A percentile compares a stretch with the other conserved stretches of the same genome.
These are phyloP conservation scores for Termitomyces sp. DNA, from an alignment of 768 basidiomycete species.

Conservation along the genomic window DNA sequence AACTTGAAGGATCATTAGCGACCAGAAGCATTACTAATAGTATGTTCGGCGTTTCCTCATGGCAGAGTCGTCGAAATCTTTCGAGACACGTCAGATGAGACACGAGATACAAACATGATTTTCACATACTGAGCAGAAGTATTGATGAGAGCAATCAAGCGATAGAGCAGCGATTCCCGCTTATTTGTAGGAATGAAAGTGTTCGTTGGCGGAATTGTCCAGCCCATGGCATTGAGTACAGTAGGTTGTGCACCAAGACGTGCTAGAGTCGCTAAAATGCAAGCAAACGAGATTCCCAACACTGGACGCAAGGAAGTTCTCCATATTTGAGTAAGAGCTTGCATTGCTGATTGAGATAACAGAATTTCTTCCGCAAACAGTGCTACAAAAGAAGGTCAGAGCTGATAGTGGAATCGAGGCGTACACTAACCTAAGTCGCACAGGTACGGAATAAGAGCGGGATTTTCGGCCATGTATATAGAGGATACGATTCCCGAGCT, in stretches of 20 bases:
- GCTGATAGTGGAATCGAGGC: not conserved
- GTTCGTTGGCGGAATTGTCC: conserved; percentile 14
- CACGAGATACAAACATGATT: not conserved
- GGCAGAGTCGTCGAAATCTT: conserved; percentile 31
- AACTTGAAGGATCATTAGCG: conserved; percentile 49
- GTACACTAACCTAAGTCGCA: conserved; percentile 35
- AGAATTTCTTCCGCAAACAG: conserved; percentile 19
- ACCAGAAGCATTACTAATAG: conserved; percentile 49
- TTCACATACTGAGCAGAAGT: conserved; percentile 43
- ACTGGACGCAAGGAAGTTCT: conserved; percentile 8
- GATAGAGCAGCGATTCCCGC: conserved; percentile 32
- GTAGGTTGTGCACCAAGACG: conserved; percentile 41
- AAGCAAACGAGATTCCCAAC: conserved; percentile 28
- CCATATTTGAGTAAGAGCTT: conserved; percentile 32
- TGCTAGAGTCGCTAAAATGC: conserved; percentile 32
- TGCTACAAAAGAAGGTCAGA: conserved; percentile 18
- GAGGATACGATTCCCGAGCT: conserved; percentile 35
- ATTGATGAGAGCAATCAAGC: conserved; percentile 38
- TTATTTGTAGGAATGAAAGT: conserved; percentile 13
- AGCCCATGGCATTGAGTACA: conserved; percentile 31
- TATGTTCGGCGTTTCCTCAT: conserved; percentile 43
- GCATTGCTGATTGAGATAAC: conserved; percentile 24
- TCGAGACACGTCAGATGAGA: conserved; percentile 3
- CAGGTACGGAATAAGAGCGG: conserved; percentile 33
- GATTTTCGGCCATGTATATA: conserved; percentile 24